Evolutionary conservation across 768 basidiomycete genomes (phyloP).

Genomic region (Omphalotus guepiniiformis): DNA sequence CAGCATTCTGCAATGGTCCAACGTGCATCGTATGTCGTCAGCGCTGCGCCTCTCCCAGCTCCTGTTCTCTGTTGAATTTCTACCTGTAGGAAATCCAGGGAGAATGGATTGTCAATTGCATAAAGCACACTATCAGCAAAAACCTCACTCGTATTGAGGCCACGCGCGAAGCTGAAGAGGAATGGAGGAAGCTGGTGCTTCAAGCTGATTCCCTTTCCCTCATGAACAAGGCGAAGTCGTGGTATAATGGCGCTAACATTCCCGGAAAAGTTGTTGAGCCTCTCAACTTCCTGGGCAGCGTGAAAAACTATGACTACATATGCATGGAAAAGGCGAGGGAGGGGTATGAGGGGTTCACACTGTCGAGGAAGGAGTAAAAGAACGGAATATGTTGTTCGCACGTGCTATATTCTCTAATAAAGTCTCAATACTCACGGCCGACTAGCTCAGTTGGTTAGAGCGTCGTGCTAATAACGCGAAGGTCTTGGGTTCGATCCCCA

Average conservation of each 20-base stretch:
- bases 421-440: too few species aligned
- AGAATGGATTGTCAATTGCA: conserved; percentile 13
- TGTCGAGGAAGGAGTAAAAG: too few species aligned
- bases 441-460: conserved; percentile 94
- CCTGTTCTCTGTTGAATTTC: too few species aligned
- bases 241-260: conserved; percentile 23
- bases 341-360: conserved; percentile 10
- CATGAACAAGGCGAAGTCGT: conserved; percentile 19
- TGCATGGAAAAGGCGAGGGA: conserved; percentile 12
- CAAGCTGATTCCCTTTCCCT: background rate
- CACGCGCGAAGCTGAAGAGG: conserved; percentile 3
- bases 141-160: conserved; percentile 1
- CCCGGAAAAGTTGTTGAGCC: conserved; percentile 19
- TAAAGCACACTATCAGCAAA: conserved; percentile 9
- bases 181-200: conserved; percentile 4
- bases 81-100: conserved; percentile 16
- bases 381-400: too few species aligned
- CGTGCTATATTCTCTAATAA: too few species aligned
- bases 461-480: conserved; percentile 84
- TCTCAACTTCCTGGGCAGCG: conserved; percentile 21
- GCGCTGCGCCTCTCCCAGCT: too few species aligned
- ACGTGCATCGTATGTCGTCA: background rate
- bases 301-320: conserved; percentile 14
- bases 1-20: conserved; percentile 6
- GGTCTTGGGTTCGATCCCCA: conserved; percentile 82